A percentile compares a stretch with the other conserved stretches of the same genome.
phyloP scores from a whole-genome alignment of 1,139 yeast species.

The Candida pseudoviswanathii region DNA sequence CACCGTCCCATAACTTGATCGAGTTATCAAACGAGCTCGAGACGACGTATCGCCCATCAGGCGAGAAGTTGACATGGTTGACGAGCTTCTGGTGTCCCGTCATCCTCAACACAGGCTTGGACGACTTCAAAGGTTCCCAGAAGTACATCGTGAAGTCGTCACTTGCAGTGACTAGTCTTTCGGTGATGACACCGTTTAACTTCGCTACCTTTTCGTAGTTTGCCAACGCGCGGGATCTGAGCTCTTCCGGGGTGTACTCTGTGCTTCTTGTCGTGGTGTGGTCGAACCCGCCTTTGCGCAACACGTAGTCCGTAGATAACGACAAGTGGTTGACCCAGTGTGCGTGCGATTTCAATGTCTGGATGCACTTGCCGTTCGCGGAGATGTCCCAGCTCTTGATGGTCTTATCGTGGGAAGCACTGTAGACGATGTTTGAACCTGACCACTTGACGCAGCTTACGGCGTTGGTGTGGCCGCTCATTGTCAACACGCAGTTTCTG shows the following conservation, averaged over 20 bases:
- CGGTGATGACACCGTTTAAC: slow-evolving; percentile 66
- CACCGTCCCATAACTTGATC: slow-evolving; percentile 93
- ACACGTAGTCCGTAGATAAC: slow-evolving; percentile 83
- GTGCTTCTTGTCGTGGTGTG: slow-evolving; percentile 27
- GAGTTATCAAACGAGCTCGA: slow-evolving; percentile 96
- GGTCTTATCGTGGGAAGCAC: slow-evolving; percentile 94
- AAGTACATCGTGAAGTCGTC: slow-evolving; percentile 98
- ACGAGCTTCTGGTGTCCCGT: slow-evolving; percentile 97
- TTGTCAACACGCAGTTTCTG: slow-evolving; percentile 65
- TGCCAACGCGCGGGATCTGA: slow-evolving; percentile 37
- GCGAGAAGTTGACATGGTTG: slow-evolving; percentile 93
- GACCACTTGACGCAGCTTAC: slow-evolving; percentile 98
- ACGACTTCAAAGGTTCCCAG: slow-evolving; percentile 86
- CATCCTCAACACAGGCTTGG: slow-evolving; percentile 88
- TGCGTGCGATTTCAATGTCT: slow-evolving; percentile 84
- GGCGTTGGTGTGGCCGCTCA: slow-evolving; percentile 87
- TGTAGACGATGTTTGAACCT: slow-evolving; percentile 80
- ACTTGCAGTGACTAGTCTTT: slow-evolving; percentile 89
- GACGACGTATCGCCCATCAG: slow-evolving; percentile 89
- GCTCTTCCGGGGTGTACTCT: slow-evolving; percentile 27
- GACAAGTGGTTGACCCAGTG: slow-evolving; percentile 98
- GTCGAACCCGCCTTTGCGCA: slow-evolving; percentile 62
- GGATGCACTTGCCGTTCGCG: slow-evolving; percentile 76
- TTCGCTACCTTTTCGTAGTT: slow-evolving; percentile 81
- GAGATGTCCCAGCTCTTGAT: slow-evolving; percentile 87